Conservation (phyloP, 2,329 filamentous ascomycete species). For the Claviceps lovelessii region DNA sequence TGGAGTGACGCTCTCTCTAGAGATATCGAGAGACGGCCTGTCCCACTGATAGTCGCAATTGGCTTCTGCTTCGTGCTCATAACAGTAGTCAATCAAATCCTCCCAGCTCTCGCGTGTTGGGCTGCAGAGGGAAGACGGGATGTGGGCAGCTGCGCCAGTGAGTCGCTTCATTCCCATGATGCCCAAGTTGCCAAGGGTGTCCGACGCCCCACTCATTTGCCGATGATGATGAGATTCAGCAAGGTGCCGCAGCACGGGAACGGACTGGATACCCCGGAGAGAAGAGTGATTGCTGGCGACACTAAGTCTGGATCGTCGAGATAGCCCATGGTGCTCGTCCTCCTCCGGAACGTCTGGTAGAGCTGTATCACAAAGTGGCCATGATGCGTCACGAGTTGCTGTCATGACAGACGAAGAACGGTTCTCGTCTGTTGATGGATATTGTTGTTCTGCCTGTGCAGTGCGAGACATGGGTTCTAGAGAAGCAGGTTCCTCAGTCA, state of each 20-base stretch:
- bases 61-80: conserved; percentile 53
- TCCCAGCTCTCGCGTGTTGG: conserved; percentile 41
- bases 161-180: conserved; percentile 15
- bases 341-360: conserved; percentile 50
- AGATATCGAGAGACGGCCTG: conserved; percentile 36
- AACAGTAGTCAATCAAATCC: conserved; percentile 56
- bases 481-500: neutral
- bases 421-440: conserved; percentile 5
- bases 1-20: conserved; percentile 11
- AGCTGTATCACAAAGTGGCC: conserved; percentile 30
- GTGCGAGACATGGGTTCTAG: neutral
- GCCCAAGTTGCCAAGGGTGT: conserved; percentile 35
- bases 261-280: conserved; percentile 40
- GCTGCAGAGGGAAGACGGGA: conserved; percentile 15
- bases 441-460: neutral
- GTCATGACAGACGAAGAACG: conserved; percentile 26
- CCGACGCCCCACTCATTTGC: conserved; percentile 34
- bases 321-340: conserved; percentile 34
- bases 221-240: conserved; percentile 23
- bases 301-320: conserved; percentile 28
- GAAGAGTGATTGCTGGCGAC: conserved; percentile 35
- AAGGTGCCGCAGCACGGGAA: conserved; percentile 37
- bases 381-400: conserved; percentile 27
- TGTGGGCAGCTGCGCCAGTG: neutral
- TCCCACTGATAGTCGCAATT: conserved; percentile 55